Percentiles rank a stretch among this genome's conserved stretches.
Conservation (phyloP, 768 basidiomycete species). For the Kondoa subrosea region DNA sequence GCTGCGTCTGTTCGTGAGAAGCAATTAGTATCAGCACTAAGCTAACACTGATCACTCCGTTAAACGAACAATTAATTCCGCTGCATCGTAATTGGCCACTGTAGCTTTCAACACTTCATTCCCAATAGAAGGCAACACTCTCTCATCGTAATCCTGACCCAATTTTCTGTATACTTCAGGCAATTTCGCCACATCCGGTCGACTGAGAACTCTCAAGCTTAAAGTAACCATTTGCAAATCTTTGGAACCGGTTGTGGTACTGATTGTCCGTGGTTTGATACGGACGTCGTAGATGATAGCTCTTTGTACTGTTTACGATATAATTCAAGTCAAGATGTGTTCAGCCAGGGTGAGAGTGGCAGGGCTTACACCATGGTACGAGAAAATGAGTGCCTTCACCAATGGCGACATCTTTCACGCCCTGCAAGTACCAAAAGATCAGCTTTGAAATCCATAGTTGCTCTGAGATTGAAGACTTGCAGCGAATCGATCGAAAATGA, state of each 20-base stretch:
- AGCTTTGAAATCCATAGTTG: slow-evolving; percentile 30
- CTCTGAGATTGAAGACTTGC: slow-evolving; percentile 43
- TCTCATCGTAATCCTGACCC: slow-evolving; percentile 92
- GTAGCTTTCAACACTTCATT: slow-evolving; percentile 97
- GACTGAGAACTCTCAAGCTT: slow-evolving; percentile 82
- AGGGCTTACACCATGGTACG: slow-evolving; percentile 51
- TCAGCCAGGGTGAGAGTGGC: too few relatives aligned
- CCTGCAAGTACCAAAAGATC: slow-evolving; percentile 8
- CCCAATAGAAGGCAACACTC: slow-evolving; percentile 89
- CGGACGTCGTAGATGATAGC: slow-evolving; percentile 96
- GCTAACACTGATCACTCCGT: background rate
- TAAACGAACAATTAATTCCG: slow-evolving; percentile 57
- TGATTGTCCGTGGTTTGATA: slow-evolving; percentile 96
- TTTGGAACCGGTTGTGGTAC: slow-evolving; percentile 95
- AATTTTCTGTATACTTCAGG: slow-evolving; percentile 87
- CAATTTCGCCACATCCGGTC: slow-evolving; percentile 74
- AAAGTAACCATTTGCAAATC: slow-evolving; percentile 95
- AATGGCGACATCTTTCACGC: slow-evolving; percentile 25
- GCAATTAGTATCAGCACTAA: background rate
- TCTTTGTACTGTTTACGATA: slow-evolving; percentile 45
- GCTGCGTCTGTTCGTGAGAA: slow-evolving; percentile 45
- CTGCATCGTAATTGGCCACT: slow-evolving; percentile 95
- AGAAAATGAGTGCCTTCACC: slow-evolving; percentile 92
- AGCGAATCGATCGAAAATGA: slow-evolving; percentile 95
- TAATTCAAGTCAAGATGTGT: too few relatives aligned